phyloP scores from a whole-genome alignment of 169 alveolate genomes.

The Toxoplasma gondii region DNA sequence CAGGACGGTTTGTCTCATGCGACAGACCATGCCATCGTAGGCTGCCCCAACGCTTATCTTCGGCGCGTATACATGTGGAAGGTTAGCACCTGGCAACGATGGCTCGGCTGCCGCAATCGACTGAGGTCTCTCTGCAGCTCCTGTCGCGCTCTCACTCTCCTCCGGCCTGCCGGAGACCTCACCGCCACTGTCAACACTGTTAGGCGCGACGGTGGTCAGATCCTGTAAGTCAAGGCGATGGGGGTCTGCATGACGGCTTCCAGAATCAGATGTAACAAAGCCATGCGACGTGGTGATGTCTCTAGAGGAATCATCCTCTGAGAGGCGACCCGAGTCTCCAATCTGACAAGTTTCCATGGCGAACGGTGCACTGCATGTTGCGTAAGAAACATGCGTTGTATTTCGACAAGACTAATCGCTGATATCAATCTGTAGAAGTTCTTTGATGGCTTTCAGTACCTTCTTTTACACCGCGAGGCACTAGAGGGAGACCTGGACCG shows the following conservation, averaged over 20 bases:
- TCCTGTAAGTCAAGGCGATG: neutral
- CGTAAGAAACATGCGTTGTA: too few relatives aligned
- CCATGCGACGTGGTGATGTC: neutral
- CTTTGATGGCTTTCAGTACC: too few relatives aligned
- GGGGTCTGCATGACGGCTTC: neutral
- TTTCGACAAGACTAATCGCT: too few relatives aligned
- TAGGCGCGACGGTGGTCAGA: neutral
- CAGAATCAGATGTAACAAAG: neutral
- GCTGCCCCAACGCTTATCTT: neutral
- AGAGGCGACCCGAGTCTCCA: neutral
- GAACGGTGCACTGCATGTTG: too few relatives aligned
- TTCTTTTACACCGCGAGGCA: too few relatives aligned
- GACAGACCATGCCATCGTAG: neutral
- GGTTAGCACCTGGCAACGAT: neutral
- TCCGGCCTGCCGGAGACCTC: neutral
- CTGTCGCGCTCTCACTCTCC: neutral
- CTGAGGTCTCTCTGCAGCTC: neutral
- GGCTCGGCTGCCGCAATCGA: neutral
- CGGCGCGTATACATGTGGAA: neutral
- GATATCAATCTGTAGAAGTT: too few relatives aligned
- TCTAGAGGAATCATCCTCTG: neutral
- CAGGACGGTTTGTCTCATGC: neutral
- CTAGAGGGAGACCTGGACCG: too few relatives aligned
- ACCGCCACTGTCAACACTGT: neutral
- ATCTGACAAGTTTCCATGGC: neutral